Evolutionary conservation across 2,329 filamentous ascomycete genomes (phyloP).

Genomic region (Aspergillus calidoustus): DNA sequence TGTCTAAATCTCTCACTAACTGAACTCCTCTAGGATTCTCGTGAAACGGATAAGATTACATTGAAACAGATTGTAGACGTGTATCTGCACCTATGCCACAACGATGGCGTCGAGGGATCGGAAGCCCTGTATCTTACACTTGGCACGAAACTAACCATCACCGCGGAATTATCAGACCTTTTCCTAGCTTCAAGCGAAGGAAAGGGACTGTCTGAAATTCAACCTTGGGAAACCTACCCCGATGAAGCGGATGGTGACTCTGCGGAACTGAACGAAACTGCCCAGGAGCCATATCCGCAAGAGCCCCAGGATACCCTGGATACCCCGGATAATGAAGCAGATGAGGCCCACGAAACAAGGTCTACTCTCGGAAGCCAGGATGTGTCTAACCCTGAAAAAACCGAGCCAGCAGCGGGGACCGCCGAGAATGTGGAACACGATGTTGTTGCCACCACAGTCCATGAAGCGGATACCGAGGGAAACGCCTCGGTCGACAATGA

Average conservation of each 20-base stretch:
- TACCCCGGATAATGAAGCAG: constrained; percentile 22
- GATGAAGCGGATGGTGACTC: constrained; percentile 51
- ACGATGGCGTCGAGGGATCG: constrained; percentile 59
- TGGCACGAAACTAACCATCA: constrained; percentile 58
- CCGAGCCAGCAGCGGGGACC: constrained; percentile 1
- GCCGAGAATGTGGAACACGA: constrained; percentile 18
- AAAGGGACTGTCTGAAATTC: constrained; percentile 59
- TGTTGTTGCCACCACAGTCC: constrained; percentile 15
- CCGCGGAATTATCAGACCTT: constrained; percentile 57
- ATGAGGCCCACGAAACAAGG: constrained; percentile 21
- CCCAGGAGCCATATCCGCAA: constrained; percentile 23
- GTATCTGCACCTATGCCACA: constrained; percentile 62
- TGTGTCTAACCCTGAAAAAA: background rate
- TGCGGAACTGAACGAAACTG: constrained; percentile 21
- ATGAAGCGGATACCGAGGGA: constrained; percentile 19
- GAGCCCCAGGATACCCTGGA: constrained; percentile 11
- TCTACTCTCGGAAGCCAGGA: constrained; percentile 8
- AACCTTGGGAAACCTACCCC: constrained; percentile 52
- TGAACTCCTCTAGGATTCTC: constrained; percentile 51
- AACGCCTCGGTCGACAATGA: constrained; percentile 5
- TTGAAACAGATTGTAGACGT: constrained; percentile 63
- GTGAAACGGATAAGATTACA: constrained; percentile 53
- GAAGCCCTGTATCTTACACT: constrained; percentile 64
- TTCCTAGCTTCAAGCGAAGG: constrained; percentile 59
- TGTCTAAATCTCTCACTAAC: constrained; percentile 28